Base-by-base conservation (phyloP, 768 basidiomycete species). In the Russula earlei region DNA sequence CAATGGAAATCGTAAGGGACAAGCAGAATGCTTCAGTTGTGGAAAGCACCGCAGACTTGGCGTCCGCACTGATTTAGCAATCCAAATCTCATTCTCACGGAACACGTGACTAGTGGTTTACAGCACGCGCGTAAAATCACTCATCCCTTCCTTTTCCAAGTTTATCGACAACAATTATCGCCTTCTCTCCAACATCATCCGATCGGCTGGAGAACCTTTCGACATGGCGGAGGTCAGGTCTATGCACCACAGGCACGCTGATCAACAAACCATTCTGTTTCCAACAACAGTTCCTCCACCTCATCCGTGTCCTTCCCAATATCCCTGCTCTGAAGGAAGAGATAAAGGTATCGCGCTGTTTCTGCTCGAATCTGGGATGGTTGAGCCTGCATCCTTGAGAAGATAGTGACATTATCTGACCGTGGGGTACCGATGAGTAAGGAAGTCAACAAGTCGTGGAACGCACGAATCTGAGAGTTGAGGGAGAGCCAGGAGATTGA, bases 281-380 rank as follows among this genome's bases (percentile, higher is more conserved):
- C 86, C 25, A 92, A 70, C 38, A 92, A 68, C 12, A 87, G 66
- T 14, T 84, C 79, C 64, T 91, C 87, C 1, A 79, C 74, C 37
- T 77, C 79, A 36, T 83, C 82, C 9, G 81, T 81, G 15, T 87
- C 85, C 54, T 74, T 68, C 0, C 76, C 82, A 9, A 86, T 65
- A 61, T 89, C 88, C 44, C 75, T 75, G 62, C 80, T 80, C 66
- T 91, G 87, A 34, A 94, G 68, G 15, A 81, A 75, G 25, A 90
- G 72, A 65, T 92, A 96, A 8, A 96, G 68, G 59, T 85, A 80
- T 67, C 95, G 93, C 3, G 91, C 88, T 1, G 88, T 83, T 56
- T 84, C 81, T 10, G 83, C 76, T 53, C 93, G 83, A 54, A 93
- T 75, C 91, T 95, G 55, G 51, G 36, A 53, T 38, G 63, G 50